These are phyloP conservation scores for Globisporangium iwayamae DNA, from an alignment of 352 stramenopile genomes.

Conservation along the genomic window DNA sequence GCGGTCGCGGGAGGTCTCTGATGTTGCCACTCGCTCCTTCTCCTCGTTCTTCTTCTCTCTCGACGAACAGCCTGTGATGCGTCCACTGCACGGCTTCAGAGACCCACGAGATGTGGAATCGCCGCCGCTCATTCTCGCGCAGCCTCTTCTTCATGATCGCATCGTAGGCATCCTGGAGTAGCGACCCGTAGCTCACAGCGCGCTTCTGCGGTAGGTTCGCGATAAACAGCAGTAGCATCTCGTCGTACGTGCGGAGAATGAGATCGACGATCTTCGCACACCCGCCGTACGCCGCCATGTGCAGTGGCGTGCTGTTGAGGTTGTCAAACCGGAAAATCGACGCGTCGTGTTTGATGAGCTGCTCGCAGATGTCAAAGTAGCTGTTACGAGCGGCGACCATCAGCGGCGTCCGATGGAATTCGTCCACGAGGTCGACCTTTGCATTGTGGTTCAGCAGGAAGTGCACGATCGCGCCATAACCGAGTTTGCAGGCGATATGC, in stretches of 20 bases:
- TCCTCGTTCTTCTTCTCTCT: not conserved
- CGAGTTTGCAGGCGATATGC: slow-evolving; percentile 53
- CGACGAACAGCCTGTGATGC: slow-evolving; percentile 31
- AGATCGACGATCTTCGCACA: slow-evolving; percentile 32
- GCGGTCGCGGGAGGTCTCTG: slow-evolving; percentile 19
- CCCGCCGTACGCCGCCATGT: slow-evolving; percentile 63
- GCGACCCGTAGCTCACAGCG: slow-evolving; percentile 26
- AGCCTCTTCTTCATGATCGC: slow-evolving; percentile 57
- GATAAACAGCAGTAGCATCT: slow-evolving; percentile 43
- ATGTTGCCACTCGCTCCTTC: not conserved
- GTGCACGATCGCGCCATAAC: slow-evolving; percentile 32
- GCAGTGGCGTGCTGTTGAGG: slow-evolving; percentile 62
- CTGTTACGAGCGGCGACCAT: slow-evolving; percentile 55
- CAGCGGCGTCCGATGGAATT: slow-evolving; percentile 52
- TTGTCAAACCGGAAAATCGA: slow-evolving; percentile 52
- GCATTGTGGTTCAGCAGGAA: slow-evolving; percentile 51
- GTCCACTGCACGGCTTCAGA: slow-evolving; percentile 49
- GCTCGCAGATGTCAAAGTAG: slow-evolving; percentile 40
- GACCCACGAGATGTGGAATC: slow-evolving; percentile 62
- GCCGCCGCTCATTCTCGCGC: slow-evolving; percentile 55
- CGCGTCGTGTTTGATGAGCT: slow-evolving; percentile 39
- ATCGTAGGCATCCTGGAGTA: slow-evolving; percentile 40
- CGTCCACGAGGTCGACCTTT: slow-evolving; percentile 40
- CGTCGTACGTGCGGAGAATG: slow-evolving; percentile 46
- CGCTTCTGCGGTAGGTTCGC: slow-evolving; percentile 30